These are phyloP conservation scores for Harrya chromipes DNA, from an alignment of 768 basidiomycete species.

Conservation along the genomic window DNA sequence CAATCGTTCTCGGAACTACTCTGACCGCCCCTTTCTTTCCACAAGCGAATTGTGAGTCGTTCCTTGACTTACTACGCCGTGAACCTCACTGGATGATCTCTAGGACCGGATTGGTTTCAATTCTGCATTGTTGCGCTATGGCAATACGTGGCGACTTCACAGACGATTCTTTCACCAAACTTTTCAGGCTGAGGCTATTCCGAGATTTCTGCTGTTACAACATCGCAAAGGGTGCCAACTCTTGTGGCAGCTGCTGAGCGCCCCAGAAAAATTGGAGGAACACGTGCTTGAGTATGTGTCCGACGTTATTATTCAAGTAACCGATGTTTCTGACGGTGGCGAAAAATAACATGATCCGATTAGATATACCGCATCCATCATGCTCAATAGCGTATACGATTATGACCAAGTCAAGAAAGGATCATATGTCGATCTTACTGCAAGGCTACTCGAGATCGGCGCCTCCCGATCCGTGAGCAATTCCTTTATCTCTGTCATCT, in stretches of 20 bases:
- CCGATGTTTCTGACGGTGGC: too few species aligned
- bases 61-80: background rate
- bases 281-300: constrained; percentile 11
- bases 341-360: background rate
- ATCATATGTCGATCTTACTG: background rate
- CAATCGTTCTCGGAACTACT: background rate
- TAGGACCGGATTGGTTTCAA: constrained; percentile 1
- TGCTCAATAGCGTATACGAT: constrained; percentile 5
- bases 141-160: constrained; percentile 14
- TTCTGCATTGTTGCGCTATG: background rate
- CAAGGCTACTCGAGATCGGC: background rate
- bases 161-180: constrained; percentile 15
- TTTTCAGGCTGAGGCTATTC: background rate
- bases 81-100: background rate
- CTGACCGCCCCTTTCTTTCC: background rate
- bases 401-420: constrained; percentile 3
- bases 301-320: too few species aligned
- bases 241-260: background rate
- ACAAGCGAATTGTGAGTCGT: background rate
- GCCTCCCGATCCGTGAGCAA: too few species aligned
- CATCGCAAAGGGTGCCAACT: constrained; percentile 5
- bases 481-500: too few species aligned
- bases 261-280: background rate
- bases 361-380: constrained; percentile 2
- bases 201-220: background rate